phyloP scores from a whole-genome alignment of 2,329 filamentous ascomycete species.

The Penicillium hesseltinei region DNA sequence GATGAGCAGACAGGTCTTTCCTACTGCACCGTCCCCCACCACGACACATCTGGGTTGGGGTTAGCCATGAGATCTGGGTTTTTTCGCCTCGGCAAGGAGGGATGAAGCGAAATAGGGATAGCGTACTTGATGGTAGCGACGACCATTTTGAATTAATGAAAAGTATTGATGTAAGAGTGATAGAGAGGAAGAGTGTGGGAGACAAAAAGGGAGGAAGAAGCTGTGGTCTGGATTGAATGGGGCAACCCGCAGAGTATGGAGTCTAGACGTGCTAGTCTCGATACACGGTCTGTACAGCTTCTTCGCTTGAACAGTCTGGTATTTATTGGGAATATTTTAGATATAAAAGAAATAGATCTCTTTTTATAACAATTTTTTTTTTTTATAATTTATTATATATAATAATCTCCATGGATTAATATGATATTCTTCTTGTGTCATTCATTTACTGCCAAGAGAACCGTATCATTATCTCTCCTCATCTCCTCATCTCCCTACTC shows the following conservation, averaged over 20 bases:
- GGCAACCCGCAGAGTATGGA: slow-evolving; percentile 23
- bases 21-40: slow-evolving; percentile 97
- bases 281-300: slow-evolving; percentile 10
- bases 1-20: slow-evolving; percentile 98
- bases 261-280: slow-evolving; percentile 20
- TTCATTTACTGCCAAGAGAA: background rate
- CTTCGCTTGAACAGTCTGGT: background rate
- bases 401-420: background rate
- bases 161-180: slow-evolving; percentile 4
- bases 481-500: background rate
- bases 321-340: background rate
- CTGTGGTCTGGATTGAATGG: slow-evolving; percentile 29
- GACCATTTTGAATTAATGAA: slow-evolving; percentile 49
- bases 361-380: background rate
- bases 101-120: slow-evolving; percentile 4
- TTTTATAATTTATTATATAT: background rate
- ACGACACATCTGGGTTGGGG: slow-evolving; percentile 76
- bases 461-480: background rate
- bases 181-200: slow-evolving; percentile 22
- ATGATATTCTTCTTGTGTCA: background rate
- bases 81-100: slow-evolving; percentile 11
- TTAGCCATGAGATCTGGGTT: slow-evolving; percentile 5
- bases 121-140: slow-evolving; percentile 64
- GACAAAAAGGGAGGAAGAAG: slow-evolving; percentile 29
- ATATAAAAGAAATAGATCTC: background rate